Base-by-base conservation (phyloP, 805 yeast genomes). In the Yarrowia osloensis region DNA sequence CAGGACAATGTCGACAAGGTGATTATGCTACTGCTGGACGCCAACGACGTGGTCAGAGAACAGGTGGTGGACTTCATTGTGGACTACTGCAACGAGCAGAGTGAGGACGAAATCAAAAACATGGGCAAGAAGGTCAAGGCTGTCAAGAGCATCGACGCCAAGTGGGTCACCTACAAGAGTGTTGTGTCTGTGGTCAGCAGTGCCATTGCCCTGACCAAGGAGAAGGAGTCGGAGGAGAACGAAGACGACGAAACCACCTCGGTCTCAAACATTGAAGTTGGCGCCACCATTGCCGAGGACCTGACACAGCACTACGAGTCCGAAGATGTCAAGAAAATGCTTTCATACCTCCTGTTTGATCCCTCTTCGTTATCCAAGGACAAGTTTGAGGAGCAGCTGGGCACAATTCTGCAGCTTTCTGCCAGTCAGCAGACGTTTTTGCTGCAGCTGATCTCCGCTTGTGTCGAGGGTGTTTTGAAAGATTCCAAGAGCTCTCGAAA, bases 21-120 rank as follows among this genome's bases (percentile, higher is more conserved):
- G 9, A 71, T 80, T n/a, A 77, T 82, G 26, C 74, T 85, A 49
- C 74, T 75, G 21, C 76, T 76, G 67, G 80, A 78, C 55, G 59
- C 68, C n/a, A 77, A 77, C 54, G 71, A 73, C 68, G 77, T 70
- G 67, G 76, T 71, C 73, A 65, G 79, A 33, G 73, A 78, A 21
- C 88, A 88, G 63, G 78, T 86, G 12, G 84, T 88, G 12, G 85
- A 79, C 68, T 86, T 90, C 70, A 67, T 79, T 28, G 78, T 77
- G 44, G 72, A 74, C 1, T 75, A 75, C 7, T 69, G 85, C 24
- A 76, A 72, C 35, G 70, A 72, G 13, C 69, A 72, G 19, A 70
- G 82, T 31, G 77, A 67, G 4, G 65, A 65, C 22, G 69, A 49
- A 19, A 39, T 67, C 52, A 52, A 65, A 26, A 50, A 29, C 49